Conservation (phyloP, 169 alveolate species). For the Cryptosporidium sp. region DNA sequence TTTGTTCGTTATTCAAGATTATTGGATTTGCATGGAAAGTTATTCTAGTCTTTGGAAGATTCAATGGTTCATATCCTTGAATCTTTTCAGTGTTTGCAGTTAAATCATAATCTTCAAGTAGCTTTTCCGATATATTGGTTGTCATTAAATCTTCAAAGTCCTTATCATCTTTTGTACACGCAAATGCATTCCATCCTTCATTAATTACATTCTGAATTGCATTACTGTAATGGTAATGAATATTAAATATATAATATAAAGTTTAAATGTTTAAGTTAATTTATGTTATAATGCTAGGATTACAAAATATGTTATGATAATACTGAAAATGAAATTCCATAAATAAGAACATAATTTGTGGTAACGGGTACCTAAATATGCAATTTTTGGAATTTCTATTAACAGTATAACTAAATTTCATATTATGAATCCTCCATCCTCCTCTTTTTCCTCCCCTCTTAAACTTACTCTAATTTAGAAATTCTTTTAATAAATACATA, state of each 20-base stretch:
- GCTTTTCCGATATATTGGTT: slow-evolving; percentile 9
- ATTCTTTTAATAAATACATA: slow-evolving; percentile 26
- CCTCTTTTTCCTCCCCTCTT: neutral
- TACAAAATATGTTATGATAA: neutral
- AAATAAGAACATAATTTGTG: too few species aligned
- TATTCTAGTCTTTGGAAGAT: slow-evolving; percentile 56
- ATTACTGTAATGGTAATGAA: neutral
- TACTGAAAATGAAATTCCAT: neutral
- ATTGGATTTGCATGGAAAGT: slow-evolving; percentile 69
- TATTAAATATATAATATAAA: neutral
- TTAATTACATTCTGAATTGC: slow-evolving; percentile 35
- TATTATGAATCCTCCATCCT: neutral
- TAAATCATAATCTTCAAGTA: slow-evolving; percentile 33
- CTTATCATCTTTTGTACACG: slow-evolving; percentile 1
- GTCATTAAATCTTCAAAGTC: slow-evolving; percentile 27
- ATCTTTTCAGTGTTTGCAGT: neutral
- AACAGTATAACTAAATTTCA: neutral
- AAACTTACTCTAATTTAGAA: slow-evolving; percentile 54
- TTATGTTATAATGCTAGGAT: neutral
- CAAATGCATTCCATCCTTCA: slow-evolving; percentile 60
- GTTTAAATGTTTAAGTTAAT: neutral
- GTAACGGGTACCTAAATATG: neutral
- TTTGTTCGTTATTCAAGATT: neutral
- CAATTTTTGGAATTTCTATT: neutral
- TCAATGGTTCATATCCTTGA: slow-evolving; percentile 16